Conservation (phyloP, 2,329 filamentous ascomycete genomes). For the Remersonia thermophila region DNA sequence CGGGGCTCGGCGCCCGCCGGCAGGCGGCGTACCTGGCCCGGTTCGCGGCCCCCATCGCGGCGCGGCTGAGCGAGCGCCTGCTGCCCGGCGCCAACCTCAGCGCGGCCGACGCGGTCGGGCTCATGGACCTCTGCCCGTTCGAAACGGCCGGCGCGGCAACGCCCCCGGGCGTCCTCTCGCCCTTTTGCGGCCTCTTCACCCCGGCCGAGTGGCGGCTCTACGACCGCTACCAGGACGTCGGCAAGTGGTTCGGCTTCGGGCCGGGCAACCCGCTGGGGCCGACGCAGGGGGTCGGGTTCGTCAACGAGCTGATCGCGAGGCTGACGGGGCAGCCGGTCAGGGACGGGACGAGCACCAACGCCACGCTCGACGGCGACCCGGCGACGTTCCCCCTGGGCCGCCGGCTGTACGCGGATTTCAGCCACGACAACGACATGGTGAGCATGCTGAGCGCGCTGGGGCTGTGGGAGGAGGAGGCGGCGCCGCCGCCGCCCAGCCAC, state of each 20-base stretch:
- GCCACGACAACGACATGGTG: constrained; percentile 81
- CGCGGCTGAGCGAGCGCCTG: constrained; percentile 53
- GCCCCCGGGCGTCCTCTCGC: constrained; percentile 38
- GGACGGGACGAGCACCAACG: constrained; percentile 66
- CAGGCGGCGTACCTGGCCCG: constrained; percentile 46
- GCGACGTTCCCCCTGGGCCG: constrained; percentile 61
- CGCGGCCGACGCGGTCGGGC: constrained; percentile 46
- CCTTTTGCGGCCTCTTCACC: constrained; percentile 68
- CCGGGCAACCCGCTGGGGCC: constrained; percentile 67
- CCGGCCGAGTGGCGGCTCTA: constrained; percentile 63
- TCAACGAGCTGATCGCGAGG: constrained; percentile 76
- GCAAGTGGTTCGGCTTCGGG: constrained; percentile 76
- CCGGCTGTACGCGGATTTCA: constrained; percentile 75
- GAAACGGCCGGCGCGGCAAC: constrained; percentile 56
- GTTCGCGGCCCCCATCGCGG: constrained; percentile 57
- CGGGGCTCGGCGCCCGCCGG: constrained; percentile 34
- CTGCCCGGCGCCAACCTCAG: constrained; percentile 57
- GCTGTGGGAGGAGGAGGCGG: constrained; percentile 57
- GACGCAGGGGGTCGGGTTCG: constrained; percentile 77
- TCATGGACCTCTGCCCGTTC: constrained; percentile 89
- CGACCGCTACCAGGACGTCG: constrained; percentile 67
- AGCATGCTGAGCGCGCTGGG: constrained; percentile 65
- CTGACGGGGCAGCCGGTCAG: constrained; percentile 56
- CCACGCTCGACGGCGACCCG: constrained; percentile 55
- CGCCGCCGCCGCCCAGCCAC: constrained; percentile 43